These are phyloP conservation scores for Selaginella moellendorffii DNA, from an alignment of 75 land plant genomes.

Conservation along the genomic window DNA sequence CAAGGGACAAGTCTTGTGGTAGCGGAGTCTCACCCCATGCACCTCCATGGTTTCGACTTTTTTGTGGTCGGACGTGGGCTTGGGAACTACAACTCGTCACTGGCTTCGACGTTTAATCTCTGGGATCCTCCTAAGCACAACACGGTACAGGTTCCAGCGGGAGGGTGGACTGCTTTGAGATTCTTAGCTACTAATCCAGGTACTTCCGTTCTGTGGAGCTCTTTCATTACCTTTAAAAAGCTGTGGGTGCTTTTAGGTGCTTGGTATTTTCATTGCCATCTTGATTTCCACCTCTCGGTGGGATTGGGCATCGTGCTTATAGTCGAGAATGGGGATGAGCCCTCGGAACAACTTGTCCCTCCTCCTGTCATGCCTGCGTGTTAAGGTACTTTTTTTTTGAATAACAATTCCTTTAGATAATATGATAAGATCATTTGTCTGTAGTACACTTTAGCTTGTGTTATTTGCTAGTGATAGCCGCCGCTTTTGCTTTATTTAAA, in stretches of 20 bases:
- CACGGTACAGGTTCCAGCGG: neutral
- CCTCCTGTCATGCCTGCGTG: no score
- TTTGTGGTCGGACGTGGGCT: neutral
- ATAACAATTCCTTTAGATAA: no score
- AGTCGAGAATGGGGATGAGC: conserved; percentile 18
- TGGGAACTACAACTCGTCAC: neutral
- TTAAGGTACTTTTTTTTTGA: no score
- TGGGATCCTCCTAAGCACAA: neutral
- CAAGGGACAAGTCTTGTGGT: neutral
- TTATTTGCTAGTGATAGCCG: no score
- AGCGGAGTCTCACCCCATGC: neutral
- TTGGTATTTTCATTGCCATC: conserved; percentile 26
- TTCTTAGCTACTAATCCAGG: neutral
- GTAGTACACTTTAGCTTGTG: no score
- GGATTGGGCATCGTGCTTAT: conserved; percentile 19
- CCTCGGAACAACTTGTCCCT: conserved; percentile 12
- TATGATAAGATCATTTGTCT: no score
- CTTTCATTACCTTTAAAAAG: neutral
- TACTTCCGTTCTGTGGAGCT: neutral
- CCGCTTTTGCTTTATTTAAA: no score
- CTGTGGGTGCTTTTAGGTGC: conserved; percentile 13
- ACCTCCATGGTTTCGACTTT: neutral
- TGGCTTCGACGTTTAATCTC: neutral
- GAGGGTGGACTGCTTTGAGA: neutral
- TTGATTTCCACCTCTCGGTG: conserved; percentile 18